Evolutionary conservation across 2,329 filamentous ascomycete genomes (phyloP).

Genomic region (Neurospora sp.): DNA sequence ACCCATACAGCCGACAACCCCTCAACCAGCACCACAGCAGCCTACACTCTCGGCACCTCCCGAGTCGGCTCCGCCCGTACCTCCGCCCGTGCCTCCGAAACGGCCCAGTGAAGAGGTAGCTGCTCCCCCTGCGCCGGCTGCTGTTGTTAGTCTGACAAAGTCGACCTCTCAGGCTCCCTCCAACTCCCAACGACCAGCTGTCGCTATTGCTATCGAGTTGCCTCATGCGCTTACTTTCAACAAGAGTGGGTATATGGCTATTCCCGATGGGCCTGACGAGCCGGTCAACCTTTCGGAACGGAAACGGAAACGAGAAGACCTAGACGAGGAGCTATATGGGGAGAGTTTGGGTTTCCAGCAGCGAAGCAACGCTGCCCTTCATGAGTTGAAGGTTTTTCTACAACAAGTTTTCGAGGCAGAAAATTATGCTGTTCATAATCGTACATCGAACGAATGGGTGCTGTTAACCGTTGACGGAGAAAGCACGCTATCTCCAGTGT

Average conservation of each 20-base stretch:
- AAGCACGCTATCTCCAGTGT: conserved; percentile 53
- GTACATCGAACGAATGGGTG: conserved; percentile 44
- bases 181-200: conserved; percentile 19
- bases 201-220: conserved; percentile 43
- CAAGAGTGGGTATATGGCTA: conserved; percentile 42
- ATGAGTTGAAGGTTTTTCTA: conserved; percentile 60
- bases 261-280: conserved; percentile 36
- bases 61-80: not conserved
- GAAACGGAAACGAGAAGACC: conserved; percentile 42
- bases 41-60: not conserved
- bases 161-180: conserved; percentile 9
- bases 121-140: not conserved
- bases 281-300: conserved; percentile 39
- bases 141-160: not conserved
- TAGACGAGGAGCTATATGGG: conserved; percentile 45
- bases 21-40: not conserved
- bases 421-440: conserved; percentile 50
- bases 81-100: not conserved
- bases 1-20: not conserved
- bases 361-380: conserved; percentile 64
- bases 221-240: conserved; percentile 32
- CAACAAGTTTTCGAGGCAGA: conserved; percentile 69
- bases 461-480: conserved; percentile 49
- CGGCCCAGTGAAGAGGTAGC: not conserved
- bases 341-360: conserved; percentile 70